Evolutionary conservation across 805 yeast genomes (phyloP), one percentile per base, ranked within the genome.

Genomic region (Wickerhamiella slavikovae): DNA sequence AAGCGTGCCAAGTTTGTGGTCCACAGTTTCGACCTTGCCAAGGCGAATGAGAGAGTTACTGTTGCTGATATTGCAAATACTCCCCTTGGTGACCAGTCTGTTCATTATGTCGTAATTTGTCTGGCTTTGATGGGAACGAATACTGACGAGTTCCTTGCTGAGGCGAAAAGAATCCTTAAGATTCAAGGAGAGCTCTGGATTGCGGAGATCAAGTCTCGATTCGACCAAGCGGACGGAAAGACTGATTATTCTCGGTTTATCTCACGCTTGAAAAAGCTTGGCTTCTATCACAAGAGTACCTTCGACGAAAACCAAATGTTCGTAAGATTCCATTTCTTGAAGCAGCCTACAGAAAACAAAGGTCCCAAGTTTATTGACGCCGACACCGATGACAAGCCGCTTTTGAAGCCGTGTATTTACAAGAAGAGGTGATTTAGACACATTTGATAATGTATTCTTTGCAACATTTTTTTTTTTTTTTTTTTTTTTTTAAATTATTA

Each of bases 101-200:
- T 89, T 43, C 67, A 82, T 15, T 61, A 89, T 26, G 98, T 79
- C n/a, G 66, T 89, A 4, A 89, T 83, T 52, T 89, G 98, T 51
- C 60, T 89, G 29, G 89, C 96, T 0, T 58, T 89, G 35, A 89
- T 89, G 99, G 98, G 99, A 3, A 85, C 96, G 3, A 89, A 89
- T 47, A 82, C 85, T 48, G 56, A 83, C 36, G 96, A 89, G 47
- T 89, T 89, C 47, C 68, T 89, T 30, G 62, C 71, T 34, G 99
- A 89, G 48, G 96, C 94, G 1, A 64, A 76, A 45, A 62, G 99
- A 44, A 60, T 89, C 12, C 57, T 89, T 30, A 72, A 80, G 7
- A 93, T 93, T 25, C 63, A 80, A 35, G 96, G 99, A 17, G 93
- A 85, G 48, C 55, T 89, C 27, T 89, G 98, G 98, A 80, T 89